A percentile compares a stretch with the other conserved stretches of the same genome.
Evolutionary conservation across 192 early-diverging fungal species (phyloP).

Genomic region (Backusella psychrophila): DNA sequence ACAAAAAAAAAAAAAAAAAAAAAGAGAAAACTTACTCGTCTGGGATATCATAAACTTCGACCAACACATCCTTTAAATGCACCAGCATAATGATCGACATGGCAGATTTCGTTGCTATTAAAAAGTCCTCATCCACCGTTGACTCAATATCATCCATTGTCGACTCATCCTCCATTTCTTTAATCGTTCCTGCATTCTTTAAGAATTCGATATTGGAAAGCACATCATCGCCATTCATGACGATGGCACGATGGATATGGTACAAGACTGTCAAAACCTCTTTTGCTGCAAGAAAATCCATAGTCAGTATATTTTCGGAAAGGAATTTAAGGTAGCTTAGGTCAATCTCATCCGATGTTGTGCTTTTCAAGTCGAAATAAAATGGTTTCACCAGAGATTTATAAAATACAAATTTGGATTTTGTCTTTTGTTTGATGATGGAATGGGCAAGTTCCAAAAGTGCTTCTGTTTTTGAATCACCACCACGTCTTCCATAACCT

Average conservation of each 20-base stretch:
- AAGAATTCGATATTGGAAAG: slow-evolving; percentile 45
- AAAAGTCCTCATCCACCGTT: neutral
- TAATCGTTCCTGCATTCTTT: slow-evolving; percentile 11
- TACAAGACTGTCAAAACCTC: slow-evolving; percentile 80
- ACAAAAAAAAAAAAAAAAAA: too few species aligned
- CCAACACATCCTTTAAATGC: neutral
- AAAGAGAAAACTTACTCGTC: slow-evolving; percentile 1
- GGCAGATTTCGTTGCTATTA: neutral
- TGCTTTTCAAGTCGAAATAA: slow-evolving; percentile 13
- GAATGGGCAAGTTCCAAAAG: slow-evolving; percentile 6
- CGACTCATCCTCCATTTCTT: neutral
- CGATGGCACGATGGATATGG: slow-evolving; percentile 69
- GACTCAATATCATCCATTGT: neutral
- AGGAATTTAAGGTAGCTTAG: slow-evolving; percentile 69
- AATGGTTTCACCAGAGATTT: slow-evolving; percentile 20
- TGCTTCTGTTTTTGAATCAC: slow-evolving; percentile 15
- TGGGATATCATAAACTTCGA: slow-evolving; percentile 17
- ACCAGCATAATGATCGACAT: slow-evolving; percentile 12
- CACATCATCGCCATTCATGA: slow-evolving; percentile 65
- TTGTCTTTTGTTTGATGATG: slow-evolving; percentile 21
- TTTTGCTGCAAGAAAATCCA: slow-evolving; percentile 79
- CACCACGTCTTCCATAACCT: slow-evolving; percentile 9
- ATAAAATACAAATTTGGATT: slow-evolving; percentile 15
- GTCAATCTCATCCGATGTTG: neutral
- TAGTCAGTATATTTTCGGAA: slow-evolving; percentile 76